Conservation (phyloP, 2,329 filamentous ascomycete species). For the Arthrinium puccinioides region DNA sequence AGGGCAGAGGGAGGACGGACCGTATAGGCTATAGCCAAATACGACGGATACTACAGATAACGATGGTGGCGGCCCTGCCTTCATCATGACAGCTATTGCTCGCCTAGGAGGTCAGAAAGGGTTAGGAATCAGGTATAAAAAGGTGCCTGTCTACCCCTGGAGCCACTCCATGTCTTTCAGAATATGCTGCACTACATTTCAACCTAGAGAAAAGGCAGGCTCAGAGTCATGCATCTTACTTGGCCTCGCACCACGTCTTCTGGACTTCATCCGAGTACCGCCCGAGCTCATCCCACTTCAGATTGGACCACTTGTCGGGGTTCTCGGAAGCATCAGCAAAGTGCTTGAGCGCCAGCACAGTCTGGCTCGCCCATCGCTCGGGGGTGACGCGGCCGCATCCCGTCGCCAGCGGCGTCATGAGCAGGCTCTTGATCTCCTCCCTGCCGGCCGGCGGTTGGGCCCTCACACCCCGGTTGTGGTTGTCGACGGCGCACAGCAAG, state of each 20-base stretch:
- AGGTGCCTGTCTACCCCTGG: no score
- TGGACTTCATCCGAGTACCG: background rate
- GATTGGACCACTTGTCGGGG: constrained; percentile 29
- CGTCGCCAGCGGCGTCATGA: constrained; percentile 46
- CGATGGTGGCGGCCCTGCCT: no score
- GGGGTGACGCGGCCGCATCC: constrained; percentile 37
- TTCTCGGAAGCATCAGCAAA: constrained; percentile 38
- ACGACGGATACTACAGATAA: no score
- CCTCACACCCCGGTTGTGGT: constrained; percentile 29
- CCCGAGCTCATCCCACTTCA: constrained; percentile 1
- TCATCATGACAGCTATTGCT: no score
- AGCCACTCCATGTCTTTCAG: no score
- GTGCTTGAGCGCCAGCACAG: constrained; percentile 43
- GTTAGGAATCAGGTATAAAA: no score
- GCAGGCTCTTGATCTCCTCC: constrained; percentile 30
- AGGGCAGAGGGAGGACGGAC: no score
- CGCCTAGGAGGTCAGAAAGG: no score
- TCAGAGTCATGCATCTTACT: no score
- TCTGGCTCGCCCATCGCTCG: constrained; percentile 41
- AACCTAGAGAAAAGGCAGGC: no score
- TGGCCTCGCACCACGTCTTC: background rate
- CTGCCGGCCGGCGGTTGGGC: constrained; percentile 2
- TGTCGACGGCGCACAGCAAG: constrained; percentile 39
- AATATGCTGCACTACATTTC: no score
- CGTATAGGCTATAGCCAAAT: no score